These are phyloP conservation scores for Agrocybe pediades DNA, from an alignment of 768 basidiomycete genomes.

Conservation along the genomic window DNA sequence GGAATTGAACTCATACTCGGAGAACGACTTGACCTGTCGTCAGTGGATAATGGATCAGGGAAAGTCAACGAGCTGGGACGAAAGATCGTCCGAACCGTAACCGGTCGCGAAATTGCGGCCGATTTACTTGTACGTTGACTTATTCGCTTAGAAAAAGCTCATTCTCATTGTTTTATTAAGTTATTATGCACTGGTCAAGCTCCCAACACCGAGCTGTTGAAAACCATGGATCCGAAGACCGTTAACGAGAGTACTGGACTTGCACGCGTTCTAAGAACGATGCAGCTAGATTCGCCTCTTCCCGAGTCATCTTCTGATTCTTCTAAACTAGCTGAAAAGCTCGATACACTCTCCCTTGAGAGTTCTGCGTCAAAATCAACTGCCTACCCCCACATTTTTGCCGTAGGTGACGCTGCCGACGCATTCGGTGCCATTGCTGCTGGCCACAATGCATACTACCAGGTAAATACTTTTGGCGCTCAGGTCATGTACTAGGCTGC, in stretches of 20 bases:
- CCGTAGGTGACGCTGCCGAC: constrained; percentile 63
- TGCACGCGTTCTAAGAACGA: constrained; percentile 47
- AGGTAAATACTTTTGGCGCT: constrained; percentile 27
- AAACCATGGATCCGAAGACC: constrained; percentile 39
- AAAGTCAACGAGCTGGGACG: constrained; percentile 27
- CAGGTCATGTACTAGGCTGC: neutral
- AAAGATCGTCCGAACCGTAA: constrained; percentile 45
- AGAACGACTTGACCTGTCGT: constrained; percentile 50
- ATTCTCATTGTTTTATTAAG: constrained; percentile 30
- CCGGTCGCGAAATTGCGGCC: constrained; percentile 51
- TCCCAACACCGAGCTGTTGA: constrained; percentile 54
- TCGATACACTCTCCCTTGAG: constrained; percentile 18
- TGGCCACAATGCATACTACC: constrained; percentile 56
- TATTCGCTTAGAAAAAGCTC: no score
- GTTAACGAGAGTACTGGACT: constrained; percentile 40
- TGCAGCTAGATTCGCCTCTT: constrained; percentile 45
- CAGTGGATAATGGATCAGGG: constrained; percentile 26
- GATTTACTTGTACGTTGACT: constrained; percentile 33
- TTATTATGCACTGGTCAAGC: constrained; percentile 63
- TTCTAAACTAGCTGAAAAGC: constrained; percentile 17
- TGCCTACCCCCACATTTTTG: constrained; percentile 58
- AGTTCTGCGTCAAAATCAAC: constrained; percentile 13
- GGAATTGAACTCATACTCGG: constrained; percentile 53
- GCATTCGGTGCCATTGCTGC: constrained; percentile 66
- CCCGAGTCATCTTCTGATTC: neutral